A percentile compares a stretch with the other conserved stretches of the same genome.
Conservation (phyloP, 176 grass and related monocot species). For the Carex parvula region DNA sequence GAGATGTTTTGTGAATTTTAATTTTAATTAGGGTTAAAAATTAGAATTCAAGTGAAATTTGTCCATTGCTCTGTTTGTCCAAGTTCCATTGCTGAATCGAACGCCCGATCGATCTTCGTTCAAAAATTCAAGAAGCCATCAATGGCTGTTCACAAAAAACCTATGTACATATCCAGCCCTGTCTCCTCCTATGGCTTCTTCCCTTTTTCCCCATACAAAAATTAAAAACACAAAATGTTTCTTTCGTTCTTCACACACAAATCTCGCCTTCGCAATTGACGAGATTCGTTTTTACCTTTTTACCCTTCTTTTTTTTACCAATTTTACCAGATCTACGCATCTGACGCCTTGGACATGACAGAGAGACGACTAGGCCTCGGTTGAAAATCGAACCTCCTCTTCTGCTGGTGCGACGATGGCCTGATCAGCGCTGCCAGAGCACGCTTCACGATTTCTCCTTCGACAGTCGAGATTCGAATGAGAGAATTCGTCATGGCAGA, state of each 20-base stretch:
- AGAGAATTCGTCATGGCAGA: slow-evolving; percentile 37
- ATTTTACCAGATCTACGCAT: slow-evolving; percentile 9
- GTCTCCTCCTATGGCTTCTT: not conserved
- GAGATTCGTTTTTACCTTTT: slow-evolving; percentile 10
- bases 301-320: not conserved
- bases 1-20: not conserved
- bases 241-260: not conserved
- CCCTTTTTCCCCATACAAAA: not conserved
- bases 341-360: slow-evolving; percentile 5
- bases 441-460: slow-evolving; percentile 31
- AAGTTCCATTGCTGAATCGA: not conserved
- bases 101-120: slow-evolving; percentile 18
- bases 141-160: slow-evolving; percentile 26
- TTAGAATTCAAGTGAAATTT: not conserved
- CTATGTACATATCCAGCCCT: slow-evolving; percentile 24
- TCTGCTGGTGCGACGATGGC: slow-evolving; percentile 17
- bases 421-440: slow-evolving; percentile 28
- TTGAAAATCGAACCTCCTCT: slow-evolving; percentile 3
- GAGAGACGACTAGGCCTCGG: slow-evolving; percentile 24
- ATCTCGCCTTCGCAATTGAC: not conserved
- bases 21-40: not conserved
- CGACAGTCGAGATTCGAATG: slow-evolving; percentile 20
- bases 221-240: not conserved
- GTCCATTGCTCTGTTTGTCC: not conserved
- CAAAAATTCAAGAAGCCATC: slow-evolving; percentile 18